Evolutionary conservation across 345 rosid species (phyloP).

Genomic region (Citrus trifoliata): DNA sequence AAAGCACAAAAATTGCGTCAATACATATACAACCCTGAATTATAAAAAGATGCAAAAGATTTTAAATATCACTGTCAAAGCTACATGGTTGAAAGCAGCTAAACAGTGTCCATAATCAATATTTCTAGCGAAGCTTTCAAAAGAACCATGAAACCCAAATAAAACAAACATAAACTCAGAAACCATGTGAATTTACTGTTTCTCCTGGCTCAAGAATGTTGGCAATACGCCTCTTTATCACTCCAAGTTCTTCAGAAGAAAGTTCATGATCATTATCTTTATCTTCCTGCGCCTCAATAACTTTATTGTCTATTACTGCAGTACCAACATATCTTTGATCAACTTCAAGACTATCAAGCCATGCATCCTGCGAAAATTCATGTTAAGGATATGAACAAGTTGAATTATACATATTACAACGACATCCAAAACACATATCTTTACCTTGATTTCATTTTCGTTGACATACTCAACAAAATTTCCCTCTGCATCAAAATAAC

Average conservation of each 20-base stretch:
- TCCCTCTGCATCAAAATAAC: constrained; percentile 87
- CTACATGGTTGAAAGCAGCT: not conserved
- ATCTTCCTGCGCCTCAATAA: constrained; percentile 23
- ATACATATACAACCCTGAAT: not conserved
- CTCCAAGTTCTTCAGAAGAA: constrained; percentile 68
- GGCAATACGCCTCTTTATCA: constrained; percentile 80
- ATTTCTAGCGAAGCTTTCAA: not conserved
- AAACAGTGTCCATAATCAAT: not conserved
- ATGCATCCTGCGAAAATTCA: constrained; percentile 75
- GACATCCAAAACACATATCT: not conserved
- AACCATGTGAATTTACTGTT: constrained; percentile 47
- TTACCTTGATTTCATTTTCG: constrained; percentile 78
- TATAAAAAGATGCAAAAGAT: not conserved
- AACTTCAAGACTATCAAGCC: constrained; percentile 84
- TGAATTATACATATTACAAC: not conserved
- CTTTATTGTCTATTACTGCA: constrained; percentile 18
- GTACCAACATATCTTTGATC: constrained; percentile 49
- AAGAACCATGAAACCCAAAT: not conserved
- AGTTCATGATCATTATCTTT: constrained; percentile 47
- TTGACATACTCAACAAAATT: constrained; percentile 85
- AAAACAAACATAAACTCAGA: not conserved
- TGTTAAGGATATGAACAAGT: constrained; percentile 13
- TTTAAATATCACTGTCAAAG: not conserved
- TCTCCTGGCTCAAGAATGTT: constrained; percentile 84
- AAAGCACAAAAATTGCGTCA: not conserved